Evolutionary conservation across 768 basidiomycete species (phyloP), one percentile per base, ranked within the genome.

Genomic region (Strobilomyces echinocephalus): DNA sequence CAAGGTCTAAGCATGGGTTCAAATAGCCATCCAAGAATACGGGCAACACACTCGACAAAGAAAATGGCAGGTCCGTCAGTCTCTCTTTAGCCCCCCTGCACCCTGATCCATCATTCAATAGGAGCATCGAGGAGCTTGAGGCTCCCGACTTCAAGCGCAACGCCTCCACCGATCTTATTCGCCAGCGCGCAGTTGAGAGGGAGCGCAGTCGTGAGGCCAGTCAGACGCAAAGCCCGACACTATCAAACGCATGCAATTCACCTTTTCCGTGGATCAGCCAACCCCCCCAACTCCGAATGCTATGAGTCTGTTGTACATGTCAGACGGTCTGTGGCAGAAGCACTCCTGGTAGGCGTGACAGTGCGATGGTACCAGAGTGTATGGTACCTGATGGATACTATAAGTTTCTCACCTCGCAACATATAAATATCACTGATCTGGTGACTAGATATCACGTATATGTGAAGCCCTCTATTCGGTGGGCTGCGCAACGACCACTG

Each of bases 1-100:
- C 91, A 40, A 88, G 84, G 72, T 70, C 86, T 15, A 91, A 91
- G 68, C 85, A 91, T 45, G 89, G 92, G 73, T 92, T 93, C 78
- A 88, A 85, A 75, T 90, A 89, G 64, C 82, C 92, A 51, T 88
- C 87, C 62, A 90, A 87, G 72, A 81, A 72, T 67, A 93, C 93
- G 91, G 82, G 91, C 58, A 91, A 92, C 76, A 91, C 89, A 71
- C 77, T 93, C 63, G 91, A 93, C 79, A 91, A 89, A 74, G 91
- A 93, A 74, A 92, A 91, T 73, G 91, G 91, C 66, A 73, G 88
- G 90, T 90, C 49, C 59, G 88, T 80, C 36, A 30, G 30, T 28
- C 33, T 28, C 28, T 28, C 4, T 28, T 28, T 28, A 31, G 20
- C 49, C 45, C 15, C 65, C 57, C 64, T 50, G 3, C 49, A 24